Evolutionary conservation across 352 stramenopile species (phyloP), one percentile per base, ranked within the genome.

Genomic region (Pythium volutum): DNA sequence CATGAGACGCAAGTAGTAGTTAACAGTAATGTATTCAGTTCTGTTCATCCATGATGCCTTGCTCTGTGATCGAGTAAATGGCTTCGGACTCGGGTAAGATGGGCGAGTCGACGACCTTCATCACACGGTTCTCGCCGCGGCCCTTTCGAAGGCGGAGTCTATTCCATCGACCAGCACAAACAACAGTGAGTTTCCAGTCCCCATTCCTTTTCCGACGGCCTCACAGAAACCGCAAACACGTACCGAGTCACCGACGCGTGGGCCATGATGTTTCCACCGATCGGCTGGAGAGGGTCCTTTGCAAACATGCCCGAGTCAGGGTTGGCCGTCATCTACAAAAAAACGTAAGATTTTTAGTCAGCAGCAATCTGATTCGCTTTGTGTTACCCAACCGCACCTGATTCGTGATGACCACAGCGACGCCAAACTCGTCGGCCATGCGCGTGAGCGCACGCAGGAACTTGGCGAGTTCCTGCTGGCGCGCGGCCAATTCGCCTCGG

Each of bases 381-480:
- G 31, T 36, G 9, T 10, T 36, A 36, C 3, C 1, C 10, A 36
- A 36, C 11, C 64, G 23, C 55, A 93, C 87, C 75, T 95, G 87
- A 61, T 96, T 96, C 36, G 87, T 92, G 59, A 93, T 93, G 25
- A 95, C 86, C 22, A 95, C 90, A 10, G 97, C 97, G 36, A 99
- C 96, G n/a, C 97, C 98, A 75, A 99, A 99, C 73, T 99, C 97
- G 67, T 99, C 97, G 0, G 94, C 90, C 78, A 99, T 96, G 46
- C 96, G 79, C 46, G 96, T 99, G 26, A 99, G 74, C 49, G 98
- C 90, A 16, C 97, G 88, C 49, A 99, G 73, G 69, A 99, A 99
- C 79, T 93, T 93, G 29, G 86, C 84, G 15, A 96, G 67, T 63
- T 94, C 80, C 50, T 96, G 88, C 48, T 96, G 87, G 61, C 97